Conservation (phyloP, 345 rosid genomes). For the Carallia pectinifolia region DNA sequence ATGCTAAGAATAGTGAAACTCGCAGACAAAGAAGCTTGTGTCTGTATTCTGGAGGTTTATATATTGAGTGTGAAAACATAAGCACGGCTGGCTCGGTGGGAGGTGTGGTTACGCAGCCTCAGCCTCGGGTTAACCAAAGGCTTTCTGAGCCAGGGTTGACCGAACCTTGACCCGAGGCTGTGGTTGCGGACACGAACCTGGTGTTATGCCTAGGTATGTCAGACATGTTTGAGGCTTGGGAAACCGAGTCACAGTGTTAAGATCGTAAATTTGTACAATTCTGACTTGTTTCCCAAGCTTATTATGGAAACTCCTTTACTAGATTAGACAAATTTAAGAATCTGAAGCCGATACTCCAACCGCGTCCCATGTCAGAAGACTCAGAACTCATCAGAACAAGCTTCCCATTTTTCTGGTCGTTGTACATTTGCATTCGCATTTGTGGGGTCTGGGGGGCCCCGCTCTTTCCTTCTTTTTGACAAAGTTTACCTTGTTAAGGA, state of each 20-base stretch:
- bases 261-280: constrained; percentile 20
- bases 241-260: constrained; percentile 29
- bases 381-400: no score
- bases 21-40: not conserved
- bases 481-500: no score
- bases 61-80: constrained; percentile 41
- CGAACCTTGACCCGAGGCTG: constrained; percentile 24
- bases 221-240: constrained; percentile 22
- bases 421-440: no score
- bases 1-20: constrained; percentile 32
- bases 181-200: constrained; percentile 30
- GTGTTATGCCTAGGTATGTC: no score
- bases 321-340: no score
- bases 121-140: constrained; percentile 38
- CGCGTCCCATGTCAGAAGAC: no score
- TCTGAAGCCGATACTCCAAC: no score
- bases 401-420: no score
- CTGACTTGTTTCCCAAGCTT: constrained; percentile 56
- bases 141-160: constrained; percentile 42
- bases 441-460: no score
- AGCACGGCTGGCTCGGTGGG: constrained; percentile 8
- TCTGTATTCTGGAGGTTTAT: not conserved
- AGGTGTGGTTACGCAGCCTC: constrained; percentile 27
- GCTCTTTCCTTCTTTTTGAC: no score
- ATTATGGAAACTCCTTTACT: not conserved